Evolutionary conservation across 2,329 filamentous ascomycete species (phyloP).

Genomic region (Stemphylium vesicarium): DNA sequence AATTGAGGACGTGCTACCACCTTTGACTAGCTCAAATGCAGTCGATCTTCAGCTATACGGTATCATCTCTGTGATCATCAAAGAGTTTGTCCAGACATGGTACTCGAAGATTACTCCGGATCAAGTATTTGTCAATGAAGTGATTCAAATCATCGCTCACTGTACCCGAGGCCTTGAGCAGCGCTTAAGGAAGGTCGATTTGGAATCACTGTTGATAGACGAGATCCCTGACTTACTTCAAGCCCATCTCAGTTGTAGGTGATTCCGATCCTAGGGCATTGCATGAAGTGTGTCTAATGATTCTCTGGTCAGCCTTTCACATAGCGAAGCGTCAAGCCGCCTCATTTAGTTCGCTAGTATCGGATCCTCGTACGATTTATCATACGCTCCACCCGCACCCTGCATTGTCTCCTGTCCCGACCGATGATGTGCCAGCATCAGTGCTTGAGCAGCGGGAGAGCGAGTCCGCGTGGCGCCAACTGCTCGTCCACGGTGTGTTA

Average conservation of each 20-base stretch:
- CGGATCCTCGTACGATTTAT: conserved; percentile 73
- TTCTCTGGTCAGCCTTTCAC: conserved; percentile 68
- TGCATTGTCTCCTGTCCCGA: conserved; percentile 77
- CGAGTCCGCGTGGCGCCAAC: conserved; percentile 82
- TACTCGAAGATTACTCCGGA: conserved; percentile 92
- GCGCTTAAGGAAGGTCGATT: conserved; percentile 78
- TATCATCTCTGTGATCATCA: conserved; percentile 84
- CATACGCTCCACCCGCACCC: conserved; percentile 84
- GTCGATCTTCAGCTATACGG: conserved; percentile 93
- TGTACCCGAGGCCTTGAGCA: conserved; percentile 88
- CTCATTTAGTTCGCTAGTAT: conserved; percentile 64
- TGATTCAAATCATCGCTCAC: conserved; percentile 90
- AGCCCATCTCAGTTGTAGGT: conserved; percentile 77
- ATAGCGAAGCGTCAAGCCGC: conserved; percentile 65
- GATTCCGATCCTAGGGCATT: conserved; percentile 30
- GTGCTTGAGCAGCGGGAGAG: conserved; percentile 71
- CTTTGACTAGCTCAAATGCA: conserved; percentile 91
- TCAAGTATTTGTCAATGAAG: conserved; percentile 83
- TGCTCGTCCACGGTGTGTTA: conserved; percentile 83
- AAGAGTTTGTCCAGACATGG: conserved; percentile 91
- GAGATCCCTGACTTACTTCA: conserved; percentile 85
- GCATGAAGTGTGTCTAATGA: conserved; percentile 34
- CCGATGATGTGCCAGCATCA: conserved; percentile 58
- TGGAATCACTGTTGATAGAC: conserved; percentile 83
- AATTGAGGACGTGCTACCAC: conserved; percentile 83